These are phyloP conservation scores for Phyllosticta ampelicida DNA, from an alignment of 2,329 filamentous ascomycete species.

Conservation along the genomic window DNA sequence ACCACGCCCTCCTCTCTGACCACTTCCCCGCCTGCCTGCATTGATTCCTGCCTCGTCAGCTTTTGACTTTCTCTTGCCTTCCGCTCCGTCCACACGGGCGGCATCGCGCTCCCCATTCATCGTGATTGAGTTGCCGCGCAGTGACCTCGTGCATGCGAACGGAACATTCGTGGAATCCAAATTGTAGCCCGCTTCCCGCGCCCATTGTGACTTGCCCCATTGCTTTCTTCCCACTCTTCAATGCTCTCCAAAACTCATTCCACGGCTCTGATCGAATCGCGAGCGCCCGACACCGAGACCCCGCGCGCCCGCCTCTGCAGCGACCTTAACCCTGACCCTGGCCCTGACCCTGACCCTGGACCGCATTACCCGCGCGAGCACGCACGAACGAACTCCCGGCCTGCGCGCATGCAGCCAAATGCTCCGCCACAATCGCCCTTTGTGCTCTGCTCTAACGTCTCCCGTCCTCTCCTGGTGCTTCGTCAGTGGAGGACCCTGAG, in stretches of 20 bases:
- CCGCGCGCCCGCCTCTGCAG: too few relatives aligned
- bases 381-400: neutral
- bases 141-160: neutral
- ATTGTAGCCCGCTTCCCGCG: neutral
- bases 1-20: too few relatives aligned
- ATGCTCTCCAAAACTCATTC: neutral
- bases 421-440: neutral
- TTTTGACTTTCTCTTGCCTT: neutral
- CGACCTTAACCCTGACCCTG: neutral
- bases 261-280: neutral
- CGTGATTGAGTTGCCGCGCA: neutral
- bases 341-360: neutral
- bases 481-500: neutral
- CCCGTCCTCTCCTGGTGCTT: neutral
- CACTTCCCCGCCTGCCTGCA: too few relatives aligned
- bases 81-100: too few relatives aligned
- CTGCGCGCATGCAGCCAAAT: neutral
- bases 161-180: too few relatives aligned
- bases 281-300: neutral
- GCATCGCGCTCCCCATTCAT: neutral
- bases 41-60: neutral
- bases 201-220: neutral
- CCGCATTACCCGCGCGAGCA: neutral
- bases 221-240: neutral
- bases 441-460: neutral